Percentiles rank a stretch among this genome's conserved stretches.
These are phyloP conservation scores for Pichia cephalocereana DNA, from an alignment of 805 yeast genomes.

Conservation along the genomic window DNA sequence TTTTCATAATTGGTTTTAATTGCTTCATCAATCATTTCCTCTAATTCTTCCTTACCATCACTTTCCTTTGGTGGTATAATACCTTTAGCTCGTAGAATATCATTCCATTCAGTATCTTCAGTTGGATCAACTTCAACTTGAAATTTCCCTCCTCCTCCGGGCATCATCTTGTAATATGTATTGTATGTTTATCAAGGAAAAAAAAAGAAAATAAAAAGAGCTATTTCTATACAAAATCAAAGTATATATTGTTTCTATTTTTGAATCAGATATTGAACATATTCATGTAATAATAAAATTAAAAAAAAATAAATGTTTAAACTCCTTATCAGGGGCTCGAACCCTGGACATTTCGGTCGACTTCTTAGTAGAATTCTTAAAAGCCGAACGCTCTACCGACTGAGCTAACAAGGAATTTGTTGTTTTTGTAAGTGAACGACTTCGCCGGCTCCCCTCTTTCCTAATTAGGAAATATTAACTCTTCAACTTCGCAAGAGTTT, in stretches of 20 bases:
- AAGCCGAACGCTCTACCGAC: slow-evolving; percentile 67
- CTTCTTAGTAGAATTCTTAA: slow-evolving; percentile 30
- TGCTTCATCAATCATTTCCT: slow-evolving; percentile 82
- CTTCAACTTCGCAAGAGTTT: no score
- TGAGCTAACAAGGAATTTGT: slow-evolving; percentile 38
- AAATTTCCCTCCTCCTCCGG: slow-evolving; percentile 30
- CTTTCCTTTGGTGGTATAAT: slow-evolving; percentile 88
- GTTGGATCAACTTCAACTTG: slow-evolving; percentile 87
- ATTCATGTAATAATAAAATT: no score
- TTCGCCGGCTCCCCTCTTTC: no score
- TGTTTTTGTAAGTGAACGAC: no score
- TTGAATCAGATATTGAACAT: neutral
- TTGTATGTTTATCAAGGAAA: neutral
- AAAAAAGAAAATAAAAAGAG: neutral
- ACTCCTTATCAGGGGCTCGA: slow-evolving; percentile 54
- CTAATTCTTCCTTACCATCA: slow-evolving; percentile 78
- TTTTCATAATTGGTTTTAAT: slow-evolving; percentile 71
- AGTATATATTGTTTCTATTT: neutral
- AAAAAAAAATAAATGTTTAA: neutral
- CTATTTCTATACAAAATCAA: no score
- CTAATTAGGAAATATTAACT: no score
- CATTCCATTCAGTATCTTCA: slow-evolving; percentile 99
- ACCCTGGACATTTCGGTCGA: slow-evolving; percentile 53
- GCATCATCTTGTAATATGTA: neutral
- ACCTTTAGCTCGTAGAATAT: slow-evolving; percentile 81